Evolutionary conservation across 2,329 filamentous ascomycete genomes (phyloP), one percentile per base, ranked within the genome.

Genomic region (Dichotomopilus funicola): DNA sequence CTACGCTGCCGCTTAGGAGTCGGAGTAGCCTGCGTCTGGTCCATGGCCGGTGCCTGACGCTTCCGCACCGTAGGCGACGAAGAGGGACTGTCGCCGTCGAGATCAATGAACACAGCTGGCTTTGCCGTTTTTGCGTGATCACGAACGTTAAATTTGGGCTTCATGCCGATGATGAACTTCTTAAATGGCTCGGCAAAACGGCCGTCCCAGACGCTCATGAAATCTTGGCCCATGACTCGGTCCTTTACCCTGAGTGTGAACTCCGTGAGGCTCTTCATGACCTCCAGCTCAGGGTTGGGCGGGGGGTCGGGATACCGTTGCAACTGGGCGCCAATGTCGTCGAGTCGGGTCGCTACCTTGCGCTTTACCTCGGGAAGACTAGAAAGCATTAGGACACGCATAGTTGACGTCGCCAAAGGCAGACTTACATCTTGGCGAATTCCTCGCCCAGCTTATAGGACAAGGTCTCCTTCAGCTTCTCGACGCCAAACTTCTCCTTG

Each of bases 301-400:
- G 87, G 86, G 0, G 88, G 78, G 40, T 89, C 85, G 0, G 88
- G 88, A 0, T 91, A 76, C 0, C 70, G 71, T 0, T 67, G 60
- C 0, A 95, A 75, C 54, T 86, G 72, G 0, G 65, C 62, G 1
- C 81, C 73, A 2, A 91, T 81, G 0, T 74, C 66, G 0, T 69
- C 59, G 0, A 87, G 75, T 5, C 80, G 73, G 0, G 63, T 61
- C 4, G 77, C 71, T 0, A 82, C 72, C 48, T 83, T 84, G 1
- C 71, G 69, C 57, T 80, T 71, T 69, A 85, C 65, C n/a, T 66
- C 61, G 0, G 69, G 59, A 1, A 66, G 61, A 56, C 67, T 67
- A 56, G 13, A 11, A 34, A 6, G 13, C 1, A n/a, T 13, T 47
- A 49, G 55, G 5, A 7, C 33, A 55, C 4, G 7, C 4, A 19